phyloP scores from a whole-genome alignment of 2,329 filamentous ascomycete genomes.

The Neofusicoccum parvum region DNA sequence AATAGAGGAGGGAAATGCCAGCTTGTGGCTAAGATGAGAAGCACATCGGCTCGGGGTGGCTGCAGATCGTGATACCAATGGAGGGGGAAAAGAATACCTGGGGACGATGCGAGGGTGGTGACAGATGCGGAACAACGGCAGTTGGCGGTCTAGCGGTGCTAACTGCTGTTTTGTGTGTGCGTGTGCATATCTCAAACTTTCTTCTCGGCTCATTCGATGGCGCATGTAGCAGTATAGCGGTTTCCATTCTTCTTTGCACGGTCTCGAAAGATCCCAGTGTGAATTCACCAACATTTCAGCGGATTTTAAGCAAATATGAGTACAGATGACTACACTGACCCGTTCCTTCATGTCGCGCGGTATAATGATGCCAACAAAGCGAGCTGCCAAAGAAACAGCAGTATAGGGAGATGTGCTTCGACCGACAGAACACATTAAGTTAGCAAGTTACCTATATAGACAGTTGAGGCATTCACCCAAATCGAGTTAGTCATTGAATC shows the following conservation, averaged over 20 bases:
- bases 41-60: not conserved
- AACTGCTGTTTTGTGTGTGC: not conserved
- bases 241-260: constrained; percentile 13
- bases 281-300: not conserved
- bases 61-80: not conserved
- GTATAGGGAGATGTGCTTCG: too few relatives aligned
- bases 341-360: too few relatives aligned
- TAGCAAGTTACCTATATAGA: too few relatives aligned
- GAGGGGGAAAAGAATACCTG: not conserved
- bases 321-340: too few relatives aligned
- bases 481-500: too few relatives aligned
- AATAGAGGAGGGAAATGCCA: not conserved
- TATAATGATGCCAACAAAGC: too few relatives aligned
- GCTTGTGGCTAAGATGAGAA: too few relatives aligned
- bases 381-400: too few relatives aligned
- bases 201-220: constrained; percentile 16
- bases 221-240: constrained; percentile 19
- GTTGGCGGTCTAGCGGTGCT: not conserved
- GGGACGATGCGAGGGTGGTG: not conserved
- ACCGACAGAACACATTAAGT: too few relatives aligned
- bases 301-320: not conserved
- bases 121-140: not conserved
- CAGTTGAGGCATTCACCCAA: too few relatives aligned
- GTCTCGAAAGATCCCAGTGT: not conserved
- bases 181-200: constrained; percentile 5